Evolutionary conservation across 2,329 filamentous ascomycete genomes (phyloP), one percentile per base, ranked within the genome.

Genomic region (Bipolaris cookei): DNA sequence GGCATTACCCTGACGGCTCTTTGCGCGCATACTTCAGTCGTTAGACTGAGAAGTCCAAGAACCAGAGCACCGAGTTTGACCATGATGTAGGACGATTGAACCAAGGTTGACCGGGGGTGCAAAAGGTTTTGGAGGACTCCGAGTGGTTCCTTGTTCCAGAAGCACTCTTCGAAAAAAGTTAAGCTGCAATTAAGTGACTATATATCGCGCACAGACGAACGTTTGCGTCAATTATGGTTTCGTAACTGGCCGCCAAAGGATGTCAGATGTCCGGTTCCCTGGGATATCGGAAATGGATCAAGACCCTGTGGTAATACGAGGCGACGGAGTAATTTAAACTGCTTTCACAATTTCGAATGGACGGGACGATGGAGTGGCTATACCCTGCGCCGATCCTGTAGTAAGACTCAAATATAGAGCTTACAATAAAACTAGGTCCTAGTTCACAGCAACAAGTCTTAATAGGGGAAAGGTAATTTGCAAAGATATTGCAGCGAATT

Each of bases 1-100:
- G 72, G 70, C 73, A 76, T 76, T n/a, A 76, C 61, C 55, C 67
- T 72, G 48, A 74, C 68, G 2, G 62, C 67, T 13, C 48, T 42
- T 32, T 68, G 65, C 49, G 67, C 65, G 56, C 60, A 59, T 35
- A 59, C 64, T 44, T 64, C 52, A 38, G 59, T 52, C 25, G 65
- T 57, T 13, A 68, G 46, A 51, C 52, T 60, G 52, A 67, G 58
- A 20, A 73, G 64, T 63, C 61, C 67, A 21, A 66, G 39, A 37
- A 59, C 62, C 35, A 69, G 38, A 35, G 61, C 45, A 34, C 54
- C 48, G 51, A 69, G 51, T 50, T 64, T 68, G 51, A 70, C 64
- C 66, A 68, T 68, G n/a, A 10, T 63, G 53, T 30, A 49, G 3
- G 37, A 46, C 41, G 10, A 47, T 37, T 13, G 30, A 34, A 32